Evolutionary conservation across 2,329 filamentous ascomycete genomes (phyloP).

Genomic region (Coleophoma cylindrospora): DNA sequence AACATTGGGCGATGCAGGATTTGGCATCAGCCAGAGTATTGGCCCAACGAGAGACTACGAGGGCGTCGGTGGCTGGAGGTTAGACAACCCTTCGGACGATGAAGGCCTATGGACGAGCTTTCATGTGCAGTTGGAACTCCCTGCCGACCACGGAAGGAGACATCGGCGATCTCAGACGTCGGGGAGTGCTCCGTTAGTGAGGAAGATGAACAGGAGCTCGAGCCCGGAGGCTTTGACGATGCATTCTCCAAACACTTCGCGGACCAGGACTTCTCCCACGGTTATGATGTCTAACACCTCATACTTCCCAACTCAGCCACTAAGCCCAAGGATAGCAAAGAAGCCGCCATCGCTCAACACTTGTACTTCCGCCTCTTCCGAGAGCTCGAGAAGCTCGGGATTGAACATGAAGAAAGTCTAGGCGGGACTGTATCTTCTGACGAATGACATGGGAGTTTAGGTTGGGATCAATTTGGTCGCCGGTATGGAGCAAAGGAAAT

Average conservation of each 20-base stretch:
- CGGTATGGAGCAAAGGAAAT: too few species aligned
- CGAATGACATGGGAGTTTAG: conserved; percentile 2
- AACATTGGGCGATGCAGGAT: conserved; percentile 21
- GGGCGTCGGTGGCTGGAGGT: conserved; percentile 53
- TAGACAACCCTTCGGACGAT: conserved; percentile 31
- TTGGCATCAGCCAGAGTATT: conserved; percentile 40
- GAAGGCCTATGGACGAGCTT: conserved; percentile 43
- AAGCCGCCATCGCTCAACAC: conserved; percentile 9
- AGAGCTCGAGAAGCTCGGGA: conserved; percentile 17
- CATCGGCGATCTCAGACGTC: conserved; percentile 36
- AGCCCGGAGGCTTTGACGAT: conserved; percentile 25
- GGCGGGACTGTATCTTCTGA: neutral
- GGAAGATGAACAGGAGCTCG: conserved; percentile 17
- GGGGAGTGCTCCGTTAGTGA: conserved; percentile 13
- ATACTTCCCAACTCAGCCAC: conserved; percentile 14
- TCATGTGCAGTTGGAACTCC: conserved; percentile 45
- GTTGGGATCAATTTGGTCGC: too few species aligned
- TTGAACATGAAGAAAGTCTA: conserved; percentile 20
- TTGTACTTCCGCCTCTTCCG: conserved; percentile 11
- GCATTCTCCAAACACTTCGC: conserved; percentile 41
- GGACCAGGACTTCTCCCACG: conserved; percentile 41
- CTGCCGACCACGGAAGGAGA: conserved; percentile 33
- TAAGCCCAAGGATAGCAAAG: conserved; percentile 10
- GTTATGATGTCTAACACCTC: conserved; percentile 5
- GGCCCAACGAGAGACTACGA: conserved; percentile 53